A percentile compares a stretch with the other conserved stretches of the same genome.
These are phyloP conservation scores for Ceratocystis papillata DNA, from an alignment of 2,329 filamentous ascomycete genomes.

Conservation along the genomic window DNA sequence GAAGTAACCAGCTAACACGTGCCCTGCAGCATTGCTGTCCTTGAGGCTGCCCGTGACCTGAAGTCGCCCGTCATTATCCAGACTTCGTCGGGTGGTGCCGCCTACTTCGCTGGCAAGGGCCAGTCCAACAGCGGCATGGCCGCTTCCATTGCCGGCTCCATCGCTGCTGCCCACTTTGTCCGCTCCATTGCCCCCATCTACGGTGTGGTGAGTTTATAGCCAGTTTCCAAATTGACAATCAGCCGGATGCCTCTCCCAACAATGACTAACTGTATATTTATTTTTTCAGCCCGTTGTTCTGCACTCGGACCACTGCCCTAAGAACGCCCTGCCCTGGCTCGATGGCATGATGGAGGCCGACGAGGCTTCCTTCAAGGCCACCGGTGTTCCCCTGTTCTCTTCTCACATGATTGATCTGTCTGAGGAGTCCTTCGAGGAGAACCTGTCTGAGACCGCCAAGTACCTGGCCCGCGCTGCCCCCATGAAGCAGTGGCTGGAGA, in stretches of 20 bases:
- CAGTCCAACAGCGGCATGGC: slow-evolving; percentile 70
- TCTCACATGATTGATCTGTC: slow-evolving; percentile 98
- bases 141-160: slow-evolving; percentile 75
- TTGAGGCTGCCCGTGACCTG: slow-evolving; percentile 88
- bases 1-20: slow-evolving; percentile 60
- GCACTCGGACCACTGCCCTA: slow-evolving; percentile 97
- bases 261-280: not conserved
- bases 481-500: slow-evolving; percentile 99
- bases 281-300: slow-evolving; percentile 59
- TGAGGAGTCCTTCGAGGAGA: slow-evolving; percentile 80
- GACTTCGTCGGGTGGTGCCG: slow-evolving; percentile 83
- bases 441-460: slow-evolving; percentile 81
- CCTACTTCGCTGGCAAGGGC: slow-evolving; percentile 86
- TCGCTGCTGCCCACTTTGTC: slow-evolving; percentile 90
- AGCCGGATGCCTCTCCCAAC: not conserved
- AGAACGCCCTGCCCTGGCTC: slow-evolving; percentile 98
- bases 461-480: slow-evolving; percentile 91
- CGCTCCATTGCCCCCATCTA: slow-evolving; percentile 77
- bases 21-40: slow-evolving; percentile 52
- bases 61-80: slow-evolving; percentile 91
- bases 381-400: slow-evolving; percentile 83
- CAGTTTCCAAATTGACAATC: not conserved
- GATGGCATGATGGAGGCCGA: slow-evolving; percentile 92
- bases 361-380: slow-evolving; percentile 86
- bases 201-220: slow-evolving; percentile 42